phyloP scores from a whole-genome alignment of 129 eudicot genomes.

The Escallonia rubra region DNA sequence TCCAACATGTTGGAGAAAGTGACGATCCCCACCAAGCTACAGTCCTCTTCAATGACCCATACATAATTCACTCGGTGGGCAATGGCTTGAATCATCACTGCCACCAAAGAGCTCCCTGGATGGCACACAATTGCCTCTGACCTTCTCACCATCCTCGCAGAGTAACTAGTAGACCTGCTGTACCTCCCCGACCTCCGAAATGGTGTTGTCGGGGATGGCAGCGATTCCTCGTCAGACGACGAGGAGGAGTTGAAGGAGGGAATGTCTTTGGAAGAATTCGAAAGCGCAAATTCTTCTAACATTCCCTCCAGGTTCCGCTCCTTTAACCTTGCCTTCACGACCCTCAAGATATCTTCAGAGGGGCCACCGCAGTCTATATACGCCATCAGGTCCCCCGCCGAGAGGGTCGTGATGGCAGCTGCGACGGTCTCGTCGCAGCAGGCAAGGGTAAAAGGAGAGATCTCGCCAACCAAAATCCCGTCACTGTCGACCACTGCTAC shows the following conservation, averaged over 20 bases:
- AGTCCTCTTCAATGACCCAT: slow-evolving; percentile 83
- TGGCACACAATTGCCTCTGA: slow-evolving; percentile 78
- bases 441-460: slow-evolving; percentile 66
- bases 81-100: slow-evolving; percentile 89
- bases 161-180: slow-evolving; percentile 50
- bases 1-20: slow-evolving; percentile 55
- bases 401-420: slow-evolving; percentile 67
- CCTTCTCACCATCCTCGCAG: slow-evolving; percentile 58
- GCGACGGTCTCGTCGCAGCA: slow-evolving; percentile 59
- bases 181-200: slow-evolving; percentile 21
- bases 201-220: slow-evolving; percentile 13
- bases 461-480: slow-evolving; percentile 62
- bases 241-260: slow-evolving; percentile 18
- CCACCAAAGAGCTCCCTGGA: slow-evolving; percentile 75
- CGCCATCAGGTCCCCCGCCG: slow-evolving; percentile 78
- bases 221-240: slow-evolving; percentile 44
- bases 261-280: slow-evolving; percentile 7
- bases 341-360: slow-evolving; percentile 50
- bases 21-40: slow-evolving; percentile 64
- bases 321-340: slow-evolving; percentile 52
- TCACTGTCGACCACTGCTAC: slow-evolving; percentile 65
- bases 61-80: slow-evolving; percentile 76
- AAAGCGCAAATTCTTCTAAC: slow-evolving; percentile 52
- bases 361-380: slow-evolving; percentile 85
- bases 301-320: slow-evolving; percentile 52